These are phyloP conservation scores for Emericellopsis cladophorae DNA, from an alignment of 2,329 filamentous ascomycete species.

Conservation along the genomic window DNA sequence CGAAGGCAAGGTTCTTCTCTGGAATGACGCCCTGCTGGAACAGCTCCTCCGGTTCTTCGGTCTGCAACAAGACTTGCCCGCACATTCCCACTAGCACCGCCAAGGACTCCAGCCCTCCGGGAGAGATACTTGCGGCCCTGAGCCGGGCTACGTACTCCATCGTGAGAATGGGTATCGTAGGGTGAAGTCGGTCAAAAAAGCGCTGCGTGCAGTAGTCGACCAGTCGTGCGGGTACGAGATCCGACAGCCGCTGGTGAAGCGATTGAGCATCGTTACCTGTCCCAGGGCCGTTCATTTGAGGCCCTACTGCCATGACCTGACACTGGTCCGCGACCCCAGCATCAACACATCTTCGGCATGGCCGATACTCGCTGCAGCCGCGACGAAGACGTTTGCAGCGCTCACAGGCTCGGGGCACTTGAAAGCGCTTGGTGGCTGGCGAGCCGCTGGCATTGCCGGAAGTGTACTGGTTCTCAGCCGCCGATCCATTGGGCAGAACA, in stretches of 20 bases:
- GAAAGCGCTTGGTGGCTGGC: constrained; percentile 18
- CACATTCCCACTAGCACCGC: constrained; percentile 24
- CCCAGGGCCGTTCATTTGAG: background rate
- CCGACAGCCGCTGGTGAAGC: constrained; percentile 6
- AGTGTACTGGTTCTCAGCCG: background rate
- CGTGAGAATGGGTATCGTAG: constrained; percentile 29
- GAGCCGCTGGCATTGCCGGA: background rate
- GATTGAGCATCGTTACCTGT: background rate
- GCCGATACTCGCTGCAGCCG: constrained; percentile 29
- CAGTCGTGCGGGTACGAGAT: constrained; percentile 17
- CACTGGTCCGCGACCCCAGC: constrained; percentile 26
- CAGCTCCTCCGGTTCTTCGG: constrained; percentile 20
- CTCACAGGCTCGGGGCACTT: constrained; percentile 29
- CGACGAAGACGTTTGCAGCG: constrained; percentile 28
- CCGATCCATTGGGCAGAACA: background rate
- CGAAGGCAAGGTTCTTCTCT: constrained; percentile 23
- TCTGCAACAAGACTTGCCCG: constrained; percentile 26
- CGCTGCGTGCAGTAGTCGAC: constrained; percentile 23
- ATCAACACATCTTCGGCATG: constrained; percentile 27
- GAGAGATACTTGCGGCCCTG: constrained; percentile 8
- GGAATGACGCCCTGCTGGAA: constrained; percentile 17
- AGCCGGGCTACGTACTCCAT: constrained; percentile 20
- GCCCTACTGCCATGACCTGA: constrained; percentile 1
- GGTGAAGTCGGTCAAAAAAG: constrained; percentile 25
- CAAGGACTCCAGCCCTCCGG: constrained; percentile 18